A percentile compares a stretch with the other conserved stretches of the same genome.
phyloP scores from a whole-genome alignment of 257 asterid genomes.

The Anisodus acutangulus region DNA sequence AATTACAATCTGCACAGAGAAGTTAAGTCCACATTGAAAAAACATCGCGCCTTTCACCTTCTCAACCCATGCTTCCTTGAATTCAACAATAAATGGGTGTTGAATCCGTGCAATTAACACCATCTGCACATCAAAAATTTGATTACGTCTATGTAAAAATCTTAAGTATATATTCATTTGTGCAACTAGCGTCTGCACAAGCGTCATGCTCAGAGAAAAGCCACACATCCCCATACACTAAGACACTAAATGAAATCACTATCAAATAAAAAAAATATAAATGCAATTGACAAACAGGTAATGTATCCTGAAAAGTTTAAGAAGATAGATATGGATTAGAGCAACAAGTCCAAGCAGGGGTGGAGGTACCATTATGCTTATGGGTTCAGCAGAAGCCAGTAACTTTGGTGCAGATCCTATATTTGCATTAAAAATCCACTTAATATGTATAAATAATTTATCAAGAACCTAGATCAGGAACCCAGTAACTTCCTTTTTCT shows the following conservation, averaged over 20 bases:
- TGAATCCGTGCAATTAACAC: conserved; percentile 90
- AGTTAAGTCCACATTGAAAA: conserved; percentile 11
- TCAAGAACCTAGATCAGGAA: too few species aligned
- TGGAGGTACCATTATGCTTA: too few species aligned
- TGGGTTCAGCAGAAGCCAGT: too few species aligned
- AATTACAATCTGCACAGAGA: conserved; percentile 14
- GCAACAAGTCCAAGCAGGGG: background rate
- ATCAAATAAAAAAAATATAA: background rate
- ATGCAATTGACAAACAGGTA: background rate
- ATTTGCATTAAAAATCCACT: too few species aligned
- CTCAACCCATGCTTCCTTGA: conserved; percentile 99
- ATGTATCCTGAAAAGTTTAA: conserved; percentile 7
- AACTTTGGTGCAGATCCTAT: too few species aligned
- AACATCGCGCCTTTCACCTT: conserved; percentile 60
- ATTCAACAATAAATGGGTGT: conserved; percentile 94
- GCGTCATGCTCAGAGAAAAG: background rate
- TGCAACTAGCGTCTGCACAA: too few species aligned
- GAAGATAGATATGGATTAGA: background rate
- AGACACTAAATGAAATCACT: background rate
- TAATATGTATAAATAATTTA: too few species aligned
- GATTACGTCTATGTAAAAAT: background rate
- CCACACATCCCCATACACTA: background rate
- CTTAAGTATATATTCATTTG: background rate
- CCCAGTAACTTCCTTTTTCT: too few species aligned
- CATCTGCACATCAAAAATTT: conserved; percentile 65